Evolutionary conservation across 2,329 filamentous ascomycete genomes (phyloP), one percentile per base, ranked within the genome.

Genomic region (Colletotrichum liriopes): DNA sequence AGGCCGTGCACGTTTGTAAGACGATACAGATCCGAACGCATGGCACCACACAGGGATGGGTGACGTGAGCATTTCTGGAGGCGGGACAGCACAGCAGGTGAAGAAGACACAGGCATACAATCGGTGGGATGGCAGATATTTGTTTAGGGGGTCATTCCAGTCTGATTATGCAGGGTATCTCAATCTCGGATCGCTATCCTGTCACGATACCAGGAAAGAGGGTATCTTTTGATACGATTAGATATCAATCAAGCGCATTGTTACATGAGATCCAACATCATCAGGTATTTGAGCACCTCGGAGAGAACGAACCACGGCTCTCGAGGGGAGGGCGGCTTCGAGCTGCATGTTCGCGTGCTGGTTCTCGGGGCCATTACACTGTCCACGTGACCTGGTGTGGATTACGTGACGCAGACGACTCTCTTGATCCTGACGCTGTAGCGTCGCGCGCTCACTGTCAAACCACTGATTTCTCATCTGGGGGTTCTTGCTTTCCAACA

Each of bases 381-480:
- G 35, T 7, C 35, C 82, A 83, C 82, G 81, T 83, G 81, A 83
- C 77, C 60, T 77, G 80, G 81, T 77, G 81, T 79, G 76, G 78
- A 69, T 82, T 79, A 77, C 80, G 81, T 73, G 81, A 78, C 71
- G 67, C 71, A 73, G 35, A 65, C 58, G 71, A 71, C 61, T 67
- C 16, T 23, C 35, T 32, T 59, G 58, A 32, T 35, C 26, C 18
- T 55, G 32, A 41, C n/a, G 56, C 23, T n/a, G 71, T 61, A 67
- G 47, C 55, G 56, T 61, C 16, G 39, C 49, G 66, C 41, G 43
- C 35, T 45, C n/a, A 23, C 5, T n/a, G 5, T 8, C 37, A 32
- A 32, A 7, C 16, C 65, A 52, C 41, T 49, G 43, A 23, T 37
- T 12, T 3, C 9, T 26, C 8, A 18, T 55, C 35, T 12, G 3